phyloP scores from a whole-genome alignment of 257 asterid species.

The Asclepias syriaca region DNA sequence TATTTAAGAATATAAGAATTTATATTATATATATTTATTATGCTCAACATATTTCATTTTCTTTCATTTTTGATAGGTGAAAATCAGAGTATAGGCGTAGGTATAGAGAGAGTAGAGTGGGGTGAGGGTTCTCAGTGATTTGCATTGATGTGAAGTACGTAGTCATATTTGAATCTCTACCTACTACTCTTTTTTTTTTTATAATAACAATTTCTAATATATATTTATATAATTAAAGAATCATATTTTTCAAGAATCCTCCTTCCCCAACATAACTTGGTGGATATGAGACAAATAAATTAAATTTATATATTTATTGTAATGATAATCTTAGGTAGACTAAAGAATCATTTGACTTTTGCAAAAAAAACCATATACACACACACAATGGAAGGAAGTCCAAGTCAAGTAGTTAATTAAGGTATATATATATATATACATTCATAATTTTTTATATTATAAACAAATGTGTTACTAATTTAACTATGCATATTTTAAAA shows the following conservation, averaged over 20 bases:
- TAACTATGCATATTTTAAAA: too few relatives aligned
- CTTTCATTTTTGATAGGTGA: neutral
- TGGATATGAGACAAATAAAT: too few relatives aligned
- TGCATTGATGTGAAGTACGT: slow-evolving; percentile 5
- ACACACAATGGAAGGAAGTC: neutral
- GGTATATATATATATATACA: too few relatives aligned
- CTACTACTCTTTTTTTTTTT: too few relatives aligned
- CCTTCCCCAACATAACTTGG: too few relatives aligned
- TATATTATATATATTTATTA: neutral
- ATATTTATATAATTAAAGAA: too few relatives aligned
- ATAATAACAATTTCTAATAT: too few relatives aligned
- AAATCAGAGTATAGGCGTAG: neutral
- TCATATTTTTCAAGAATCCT: too few relatives aligned
- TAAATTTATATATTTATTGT: neutral
- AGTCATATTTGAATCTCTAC: neutral
- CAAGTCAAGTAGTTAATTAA: neutral
- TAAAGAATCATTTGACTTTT: slow-evolving; percentile 6
- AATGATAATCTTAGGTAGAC: neutral
- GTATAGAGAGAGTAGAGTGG: neutral
- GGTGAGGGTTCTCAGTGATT: neutral
- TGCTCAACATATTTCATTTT: neutral
- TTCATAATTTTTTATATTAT: too few relatives aligned
- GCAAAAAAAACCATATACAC: too few relatives aligned
- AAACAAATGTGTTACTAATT: too few relatives aligned
- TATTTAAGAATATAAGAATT: too few relatives aligned